Evolutionary conservation across 331 rosid genomes (phyloP).

Genomic region (Pyracantha coccinea): DNA sequence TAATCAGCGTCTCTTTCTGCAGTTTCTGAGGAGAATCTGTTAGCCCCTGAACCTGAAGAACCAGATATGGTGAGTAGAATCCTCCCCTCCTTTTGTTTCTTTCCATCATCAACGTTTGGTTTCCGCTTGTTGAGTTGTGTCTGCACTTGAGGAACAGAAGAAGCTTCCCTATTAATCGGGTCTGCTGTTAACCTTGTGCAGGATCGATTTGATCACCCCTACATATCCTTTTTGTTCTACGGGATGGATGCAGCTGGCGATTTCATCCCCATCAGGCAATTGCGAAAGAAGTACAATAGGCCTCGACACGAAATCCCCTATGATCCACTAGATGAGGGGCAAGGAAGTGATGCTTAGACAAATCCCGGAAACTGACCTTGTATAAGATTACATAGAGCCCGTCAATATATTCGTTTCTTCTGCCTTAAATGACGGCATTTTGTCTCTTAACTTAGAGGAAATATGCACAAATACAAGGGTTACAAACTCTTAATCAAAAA

Average conservation of each 20-base stretch:
- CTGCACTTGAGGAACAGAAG: background rate
- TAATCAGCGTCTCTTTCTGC: constrained; percentile 5
- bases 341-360: constrained; percentile 26
- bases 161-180: background rate
- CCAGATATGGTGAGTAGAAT: constrained; percentile 51
- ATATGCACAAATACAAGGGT: too few species aligned
- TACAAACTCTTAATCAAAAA: too few species aligned
- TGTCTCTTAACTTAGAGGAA: too few species aligned
- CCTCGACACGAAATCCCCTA: constrained; percentile 72
- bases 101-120: background rate
- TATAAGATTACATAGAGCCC: background rate
- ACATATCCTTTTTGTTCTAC: constrained; percentile 68
- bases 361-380: background rate
- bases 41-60: constrained; percentile 43
- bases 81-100: background rate
- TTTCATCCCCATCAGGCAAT: constrained; percentile 84
- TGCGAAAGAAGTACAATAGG: constrained; percentile 71
- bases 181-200: constrained; percentile 20
- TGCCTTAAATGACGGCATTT: too few species aligned
- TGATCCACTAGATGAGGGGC: constrained; percentile 55
- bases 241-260: constrained; percentile 93
- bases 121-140: background rate
- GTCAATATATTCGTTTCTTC: background rate
- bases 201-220: constrained; percentile 86
- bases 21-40: constrained; percentile 90